A percentile compares a stretch with the other conserved stretches of the same genome.
Evolutionary conservation across 352 stramenopile genomes (phyloP).

Genomic region (Peronospora farinosa): DNA sequence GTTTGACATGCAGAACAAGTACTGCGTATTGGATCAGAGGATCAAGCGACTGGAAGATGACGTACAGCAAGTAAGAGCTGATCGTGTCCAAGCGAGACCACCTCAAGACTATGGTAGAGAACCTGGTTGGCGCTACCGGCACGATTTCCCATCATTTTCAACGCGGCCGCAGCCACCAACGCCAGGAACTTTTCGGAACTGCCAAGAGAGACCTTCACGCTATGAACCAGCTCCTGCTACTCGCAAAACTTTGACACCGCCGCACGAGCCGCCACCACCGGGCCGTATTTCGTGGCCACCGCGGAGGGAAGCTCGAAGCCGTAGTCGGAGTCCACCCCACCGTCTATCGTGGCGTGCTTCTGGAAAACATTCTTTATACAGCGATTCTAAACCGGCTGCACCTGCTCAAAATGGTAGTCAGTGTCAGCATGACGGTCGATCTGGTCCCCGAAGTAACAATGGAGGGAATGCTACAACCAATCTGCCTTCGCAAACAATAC

Average conservation of each 20-base stretch:
- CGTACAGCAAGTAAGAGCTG: slow-evolving; percentile 12
- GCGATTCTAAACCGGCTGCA: slow-evolving; percentile 3
- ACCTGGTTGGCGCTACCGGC: slow-evolving; percentile 5
- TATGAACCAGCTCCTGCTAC: slow-evolving; percentile 21
- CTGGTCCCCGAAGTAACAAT: slow-evolving; percentile 7
- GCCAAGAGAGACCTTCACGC: slow-evolving; percentile 21
- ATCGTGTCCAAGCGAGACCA: slow-evolving; percentile 5
- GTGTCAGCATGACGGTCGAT: slow-evolving; percentile 1
- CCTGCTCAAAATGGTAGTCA: slow-evolving; percentile 4
- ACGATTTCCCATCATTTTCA: slow-evolving; percentile 1
- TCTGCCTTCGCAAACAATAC: neutral
- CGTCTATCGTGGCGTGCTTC: neutral
- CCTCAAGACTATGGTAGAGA: slow-evolving; percentile 12
- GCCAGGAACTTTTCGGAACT: slow-evolving; percentile 1
- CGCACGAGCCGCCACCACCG: slow-evolving; percentile 12
- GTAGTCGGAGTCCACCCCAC: slow-evolving; percentile 29
- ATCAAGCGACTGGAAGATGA: slow-evolving; percentile 27
- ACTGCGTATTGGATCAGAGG: slow-evolving; percentile 27
- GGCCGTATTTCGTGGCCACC: slow-evolving; percentile 19
- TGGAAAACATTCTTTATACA: slow-evolving; percentile 3
- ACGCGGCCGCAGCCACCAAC: slow-evolving; percentile 5
- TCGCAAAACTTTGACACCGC: slow-evolving; percentile 3
- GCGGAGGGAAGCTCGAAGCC: slow-evolving; percentile 10
- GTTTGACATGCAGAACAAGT: slow-evolving; percentile 37
- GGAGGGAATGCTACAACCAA: neutral